Conservation (phyloP, 495 filamentous ascomycete genomes). For the Jackrogersella multiformis region DNA sequence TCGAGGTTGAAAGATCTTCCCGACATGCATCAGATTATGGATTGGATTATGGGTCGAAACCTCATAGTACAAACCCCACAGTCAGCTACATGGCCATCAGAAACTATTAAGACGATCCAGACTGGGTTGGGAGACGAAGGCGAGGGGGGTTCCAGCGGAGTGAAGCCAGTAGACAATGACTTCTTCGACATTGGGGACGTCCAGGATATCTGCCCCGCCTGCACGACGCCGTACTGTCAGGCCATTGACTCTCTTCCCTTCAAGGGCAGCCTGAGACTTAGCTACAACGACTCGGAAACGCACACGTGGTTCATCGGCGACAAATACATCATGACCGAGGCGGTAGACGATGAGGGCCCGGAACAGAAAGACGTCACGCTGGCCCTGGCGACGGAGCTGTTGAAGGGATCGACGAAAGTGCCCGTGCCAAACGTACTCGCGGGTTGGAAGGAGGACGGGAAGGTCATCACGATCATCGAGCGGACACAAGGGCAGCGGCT, state of each 20-base stretch:
- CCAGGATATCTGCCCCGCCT: constrained; percentile 41
- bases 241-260: constrained; percentile 41
- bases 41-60: constrained; percentile 32
- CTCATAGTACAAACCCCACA: background rate
- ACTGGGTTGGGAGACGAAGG: background rate
- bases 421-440: constrained; percentile 38
- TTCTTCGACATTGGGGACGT: constrained; percentile 43
- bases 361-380: constrained; percentile 26
- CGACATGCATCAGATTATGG: constrained; percentile 4
- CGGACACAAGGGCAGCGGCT: constrained; percentile 28
- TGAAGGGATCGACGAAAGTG: constrained; percentile 23
- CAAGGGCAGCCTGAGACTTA: constrained; percentile 34
- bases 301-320: constrained; percentile 42
- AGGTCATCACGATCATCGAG: constrained; percentile 38
- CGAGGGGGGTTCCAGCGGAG: background rate
- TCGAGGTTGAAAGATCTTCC: constrained; percentile 13
- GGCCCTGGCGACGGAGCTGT: constrained; percentile 15
- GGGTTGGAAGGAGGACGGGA: constrained; percentile 41
- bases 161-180: constrained; percentile 19
- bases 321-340: constrained; percentile 38
- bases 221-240: constrained; percentile 39
- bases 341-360: constrained; percentile 24
- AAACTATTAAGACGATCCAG: background rate
- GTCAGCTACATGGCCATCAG: background rate
- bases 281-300: constrained; percentile 37